Evolutionary conservation across 208 protist genomes (phyloP).

Genomic region (Wallacemonas sp.): DNA sequence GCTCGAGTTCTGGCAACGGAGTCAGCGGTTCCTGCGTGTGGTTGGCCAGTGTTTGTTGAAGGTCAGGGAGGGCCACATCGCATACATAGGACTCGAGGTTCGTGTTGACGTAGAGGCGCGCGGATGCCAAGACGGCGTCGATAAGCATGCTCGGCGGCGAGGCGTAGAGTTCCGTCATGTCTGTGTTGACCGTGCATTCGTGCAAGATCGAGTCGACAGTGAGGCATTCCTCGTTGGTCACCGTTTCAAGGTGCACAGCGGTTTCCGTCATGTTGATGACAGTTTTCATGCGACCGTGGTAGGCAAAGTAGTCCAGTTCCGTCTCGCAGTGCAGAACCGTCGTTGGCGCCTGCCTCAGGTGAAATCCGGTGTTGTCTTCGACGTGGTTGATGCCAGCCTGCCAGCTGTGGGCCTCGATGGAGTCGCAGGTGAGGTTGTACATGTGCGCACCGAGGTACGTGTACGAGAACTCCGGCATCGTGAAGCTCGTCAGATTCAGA

Average conservation of each 20-base stretch:
- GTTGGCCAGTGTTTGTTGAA: slow-evolving; percentile 21
- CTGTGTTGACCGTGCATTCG: slow-evolving; percentile 22
- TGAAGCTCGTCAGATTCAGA: slow-evolving; percentile 27
- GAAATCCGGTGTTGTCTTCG: background rate
- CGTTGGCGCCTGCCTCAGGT: background rate
- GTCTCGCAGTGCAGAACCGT: background rate
- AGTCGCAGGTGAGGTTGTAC: slow-evolving; percentile 40
- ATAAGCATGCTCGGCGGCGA: slow-evolving; percentile 29
- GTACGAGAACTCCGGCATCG: slow-evolving; percentile 26
- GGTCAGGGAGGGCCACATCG: slow-evolving; percentile 14
- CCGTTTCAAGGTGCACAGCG: background rate
- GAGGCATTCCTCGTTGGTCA: slow-evolving; percentile 10
- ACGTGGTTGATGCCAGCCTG: slow-evolving; percentile 1
- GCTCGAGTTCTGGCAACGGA: slow-evolving; percentile 16
- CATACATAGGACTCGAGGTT: slow-evolving; percentile 24
- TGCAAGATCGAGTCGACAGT: background rate
- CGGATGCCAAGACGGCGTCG: slow-evolving; percentile 7
- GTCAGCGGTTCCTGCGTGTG: slow-evolving; percentile 18
- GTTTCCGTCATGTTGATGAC: background rate
- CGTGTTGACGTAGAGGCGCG: slow-evolving; percentile 15
- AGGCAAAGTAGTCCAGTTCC: slow-evolving; percentile 5
- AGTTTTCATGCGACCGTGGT: slow-evolving; percentile 5
- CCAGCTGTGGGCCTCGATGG: slow-evolving; percentile 5
- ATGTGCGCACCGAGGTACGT: slow-evolving; percentile 23
- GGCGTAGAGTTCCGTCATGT: slow-evolving; percentile 14